Conservation (phyloP, 495 filamentous ascomycete species). For the Aspergillus egyptiacus region DNA sequence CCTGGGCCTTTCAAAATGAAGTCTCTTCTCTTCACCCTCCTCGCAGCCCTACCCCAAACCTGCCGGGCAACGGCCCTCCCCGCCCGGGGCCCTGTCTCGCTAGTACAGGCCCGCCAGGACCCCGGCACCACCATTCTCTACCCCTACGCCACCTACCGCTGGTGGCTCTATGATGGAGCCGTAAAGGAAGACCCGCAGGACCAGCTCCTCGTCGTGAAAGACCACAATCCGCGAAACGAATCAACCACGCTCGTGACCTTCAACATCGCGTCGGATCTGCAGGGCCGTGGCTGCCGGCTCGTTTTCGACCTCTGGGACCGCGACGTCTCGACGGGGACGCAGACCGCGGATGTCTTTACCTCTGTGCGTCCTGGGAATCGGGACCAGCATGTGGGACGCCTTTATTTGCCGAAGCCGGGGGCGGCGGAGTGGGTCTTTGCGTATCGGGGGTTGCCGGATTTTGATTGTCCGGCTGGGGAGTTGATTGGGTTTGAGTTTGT, state of each 20-base stretch:
- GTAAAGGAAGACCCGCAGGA: slow-evolving; percentile 12
- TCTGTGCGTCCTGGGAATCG: slow-evolving; percentile 8
- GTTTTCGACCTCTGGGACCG: slow-evolving; percentile 13
- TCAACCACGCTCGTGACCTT: slow-evolving; percentile 13
- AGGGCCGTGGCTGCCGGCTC: slow-evolving; percentile 9
- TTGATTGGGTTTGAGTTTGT: slow-evolving; percentile 17
- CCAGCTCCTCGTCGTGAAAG: slow-evolving; percentile 16
- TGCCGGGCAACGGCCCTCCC: not conserved
- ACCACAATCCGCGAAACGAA: slow-evolving; percentile 7
- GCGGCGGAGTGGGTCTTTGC: slow-evolving; percentile 10
- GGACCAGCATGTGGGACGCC: slow-evolving; percentile 4
- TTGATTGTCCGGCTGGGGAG: slow-evolving; percentile 9
- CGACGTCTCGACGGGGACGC: slow-evolving; percentile 11
- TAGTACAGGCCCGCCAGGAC: slow-evolving; percentile 1
- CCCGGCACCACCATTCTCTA: slow-evolving; percentile 5
- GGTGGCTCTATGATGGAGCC: slow-evolving; percentile 5
- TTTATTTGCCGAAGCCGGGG: slow-evolving; percentile 3
- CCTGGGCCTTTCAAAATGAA: too few relatives aligned
- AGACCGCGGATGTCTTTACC: slow-evolving; percentile 13
- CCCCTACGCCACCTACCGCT: slow-evolving; percentile 11
- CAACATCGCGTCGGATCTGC: slow-evolving; percentile 1
- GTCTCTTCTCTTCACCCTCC: not conserved
- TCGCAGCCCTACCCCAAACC: too few relatives aligned
- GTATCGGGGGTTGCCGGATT: slow-evolving; percentile 7
- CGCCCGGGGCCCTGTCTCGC: not conserved